phyloP scores from a whole-genome alignment of 768 basidiomycete genomes.

The Lactifluus rugatus region DNA sequence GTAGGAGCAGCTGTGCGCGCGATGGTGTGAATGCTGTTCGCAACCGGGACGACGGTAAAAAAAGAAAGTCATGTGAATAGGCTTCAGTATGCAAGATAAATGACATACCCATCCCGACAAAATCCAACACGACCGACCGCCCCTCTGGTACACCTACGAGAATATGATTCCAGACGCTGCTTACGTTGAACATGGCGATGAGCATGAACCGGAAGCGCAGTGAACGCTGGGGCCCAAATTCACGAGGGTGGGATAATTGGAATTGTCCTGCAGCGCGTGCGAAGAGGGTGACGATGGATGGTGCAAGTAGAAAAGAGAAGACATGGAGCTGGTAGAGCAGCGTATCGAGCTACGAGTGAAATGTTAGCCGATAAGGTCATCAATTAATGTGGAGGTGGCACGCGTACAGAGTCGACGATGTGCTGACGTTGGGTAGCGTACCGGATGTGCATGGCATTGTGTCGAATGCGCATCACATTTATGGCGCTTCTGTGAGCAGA shows the following conservation, averaged over 20 bases:
- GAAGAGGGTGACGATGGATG: conserved; percentile 47
- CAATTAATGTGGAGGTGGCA: background rate
- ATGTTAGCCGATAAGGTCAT: conserved; percentile 10
- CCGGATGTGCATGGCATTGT: conserved; percentile 35
- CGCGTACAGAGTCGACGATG: conserved; percentile 53
- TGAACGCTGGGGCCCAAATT: conserved; percentile 54
- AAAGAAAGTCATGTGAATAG: background rate
- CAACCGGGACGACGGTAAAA: background rate
- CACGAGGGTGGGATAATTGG: conserved; percentile 56
- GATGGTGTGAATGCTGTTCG: conserved; percentile 42
- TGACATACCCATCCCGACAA: conserved; percentile 63
- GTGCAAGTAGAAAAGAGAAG: conserved; percentile 69
- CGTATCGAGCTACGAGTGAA: conserved; percentile 46
- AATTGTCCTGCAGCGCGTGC: conserved; percentile 52
- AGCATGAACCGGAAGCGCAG: conserved; percentile 58
- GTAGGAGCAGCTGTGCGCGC: conserved; percentile 49
- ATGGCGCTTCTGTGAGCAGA: background rate
- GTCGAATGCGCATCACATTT: conserved; percentile 25
- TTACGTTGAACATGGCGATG: conserved; percentile 47
- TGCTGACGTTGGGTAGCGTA: conserved; percentile 59
- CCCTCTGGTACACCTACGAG: conserved; percentile 43
- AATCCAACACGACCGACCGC: conserved; percentile 63
- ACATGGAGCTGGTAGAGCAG: conserved; percentile 65
- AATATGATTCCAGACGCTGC: conserved; percentile 54
- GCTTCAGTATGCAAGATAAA: background rate